Base-by-base conservation (phyloP, 2,329 filamentous ascomycete genomes). In the Fusarium palustre region DNA sequence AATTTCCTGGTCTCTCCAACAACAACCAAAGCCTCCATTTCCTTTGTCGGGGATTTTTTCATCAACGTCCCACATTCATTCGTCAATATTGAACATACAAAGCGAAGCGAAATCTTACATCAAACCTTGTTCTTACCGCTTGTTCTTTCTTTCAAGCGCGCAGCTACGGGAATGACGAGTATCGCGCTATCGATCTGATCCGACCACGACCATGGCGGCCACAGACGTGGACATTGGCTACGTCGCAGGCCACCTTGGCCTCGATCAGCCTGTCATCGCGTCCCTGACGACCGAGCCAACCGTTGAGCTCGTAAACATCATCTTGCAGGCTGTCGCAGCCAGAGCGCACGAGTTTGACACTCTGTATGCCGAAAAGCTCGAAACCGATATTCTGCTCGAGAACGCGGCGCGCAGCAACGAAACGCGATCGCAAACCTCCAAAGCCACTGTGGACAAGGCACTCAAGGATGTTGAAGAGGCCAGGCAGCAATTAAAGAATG, bases 331-430 rank as follows among this genome's bases (percentile, higher is more conserved):
- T 28, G 88, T 98, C 55, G 87, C 90, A 25, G 82, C 84, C 31
- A 97, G 96, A 79, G 93, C 92, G 36, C 92, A 90, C 74, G 93
- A 97, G 75, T 91, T 88, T 74, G 93, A 97, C 77, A 87, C 90
- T 39, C 82, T 97, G 41, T 93, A 91, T 74, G 91, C 95, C 12
- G 92, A 97, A 70, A 98, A 97, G 81, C 86, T 97, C 45, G 91
- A 93, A 71, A 84, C 92, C 46, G 93, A 97, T 75, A 96, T 99
- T 45, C 94, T 98, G 82, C 87, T 98, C 10, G 96, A 99, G 79
- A 96, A 93, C 79, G 91, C 91, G 20, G 91, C 97, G 48, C 91
- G 94, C 73, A 92, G 88, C 70, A 91, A 91, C 63, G 95, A 98
- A 77, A 89, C 91, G 25, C 92, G 94, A 79, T 90, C 90, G 70